phyloP scores from a whole-genome alignment of 495 filamentous ascomycete genomes.

The Trichoderma erinaceum region DNA sequence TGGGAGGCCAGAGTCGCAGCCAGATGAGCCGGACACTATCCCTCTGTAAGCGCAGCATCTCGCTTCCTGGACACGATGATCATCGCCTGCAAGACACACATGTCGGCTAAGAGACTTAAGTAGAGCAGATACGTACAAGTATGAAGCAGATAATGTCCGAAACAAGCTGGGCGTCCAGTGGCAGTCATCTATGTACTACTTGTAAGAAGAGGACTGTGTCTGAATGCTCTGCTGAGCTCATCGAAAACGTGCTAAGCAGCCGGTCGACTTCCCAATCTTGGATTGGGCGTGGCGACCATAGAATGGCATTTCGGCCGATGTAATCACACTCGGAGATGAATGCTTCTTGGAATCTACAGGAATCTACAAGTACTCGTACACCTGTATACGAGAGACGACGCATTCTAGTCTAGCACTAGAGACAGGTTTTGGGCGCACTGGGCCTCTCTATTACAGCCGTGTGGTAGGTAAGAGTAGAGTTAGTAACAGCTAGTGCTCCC shows the following conservation, averaged over 20 bases:
- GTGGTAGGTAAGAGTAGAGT: neutral
- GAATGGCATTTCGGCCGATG: neutral
- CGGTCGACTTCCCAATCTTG: neutral
- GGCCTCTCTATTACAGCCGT: neutral
- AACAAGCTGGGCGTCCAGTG: neutral
- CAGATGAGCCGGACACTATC: neutral
- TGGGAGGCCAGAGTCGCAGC: neutral
- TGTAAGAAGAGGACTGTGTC: too few species aligned
- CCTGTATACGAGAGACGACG: neutral
- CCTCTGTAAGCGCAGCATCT: neutral
- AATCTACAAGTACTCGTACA: too few species aligned
- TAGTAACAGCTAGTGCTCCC: neutral
- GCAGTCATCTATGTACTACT: neutral
- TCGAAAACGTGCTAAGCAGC: neutral
- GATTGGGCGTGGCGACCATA: neutral
- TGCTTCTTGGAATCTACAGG: neutral
- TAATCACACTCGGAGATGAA: neutral
- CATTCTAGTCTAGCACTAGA: conserved; percentile 1
- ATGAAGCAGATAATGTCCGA: neutral
- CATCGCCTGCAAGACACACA: neutral
- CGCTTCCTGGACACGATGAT: conserved; percentile 1
- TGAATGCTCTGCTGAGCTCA: neutral
- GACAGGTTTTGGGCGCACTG: neutral
- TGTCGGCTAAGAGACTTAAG: neutral
- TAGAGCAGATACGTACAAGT: too few species aligned